phyloP scores from a whole-genome alignment of 768 basidiomycete species.

The Amanita polypyramis region DNA sequence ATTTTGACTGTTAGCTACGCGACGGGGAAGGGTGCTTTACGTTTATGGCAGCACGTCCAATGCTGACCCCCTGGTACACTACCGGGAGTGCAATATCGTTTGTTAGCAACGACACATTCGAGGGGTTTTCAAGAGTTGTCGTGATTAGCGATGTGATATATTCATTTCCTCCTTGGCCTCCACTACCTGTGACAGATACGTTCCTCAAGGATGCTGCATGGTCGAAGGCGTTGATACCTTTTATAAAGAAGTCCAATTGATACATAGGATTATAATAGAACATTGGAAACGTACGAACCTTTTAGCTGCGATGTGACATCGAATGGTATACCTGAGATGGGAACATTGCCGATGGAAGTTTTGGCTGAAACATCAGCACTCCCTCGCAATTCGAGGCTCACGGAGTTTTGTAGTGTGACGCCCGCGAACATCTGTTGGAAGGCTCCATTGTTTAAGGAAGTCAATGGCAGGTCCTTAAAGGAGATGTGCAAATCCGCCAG shows the following conservation, averaged over 20 bases:
- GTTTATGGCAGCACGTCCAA: slow-evolving; percentile 50
- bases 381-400: slow-evolving; percentile 43
- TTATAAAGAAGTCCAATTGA: neutral
- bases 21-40: slow-evolving; percentile 20
- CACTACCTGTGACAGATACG: slow-evolving; percentile 53
- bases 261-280: neutral
- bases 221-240: slow-evolving; percentile 54
- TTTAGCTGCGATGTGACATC: slow-evolving; percentile 45
- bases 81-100: slow-evolving; percentile 48
- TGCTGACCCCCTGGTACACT: slow-evolving; percentile 38
- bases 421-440: slow-evolving; percentile 49
- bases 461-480: slow-evolving; percentile 46
- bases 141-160: slow-evolving; percentile 50
- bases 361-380: slow-evolving; percentile 46
- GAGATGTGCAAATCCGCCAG: slow-evolving; percentile 46
- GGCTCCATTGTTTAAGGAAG: slow-evolving; percentile 40
- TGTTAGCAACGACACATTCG: slow-evolving; percentile 54
- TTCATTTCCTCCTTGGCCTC: slow-evolving; percentile 48
- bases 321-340: slow-evolving; percentile 55
- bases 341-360: slow-evolving; percentile 56
- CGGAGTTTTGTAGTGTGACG: slow-evolving; percentile 37
- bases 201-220: slow-evolving; percentile 40
- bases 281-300: slow-evolving; percentile 23
- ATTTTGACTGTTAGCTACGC: slow-evolving; percentile 1
- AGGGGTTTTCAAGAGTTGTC: slow-evolving; percentile 52